Conservation (phyloP, 805 yeast species). For the Candida sonorensis region DNA sequence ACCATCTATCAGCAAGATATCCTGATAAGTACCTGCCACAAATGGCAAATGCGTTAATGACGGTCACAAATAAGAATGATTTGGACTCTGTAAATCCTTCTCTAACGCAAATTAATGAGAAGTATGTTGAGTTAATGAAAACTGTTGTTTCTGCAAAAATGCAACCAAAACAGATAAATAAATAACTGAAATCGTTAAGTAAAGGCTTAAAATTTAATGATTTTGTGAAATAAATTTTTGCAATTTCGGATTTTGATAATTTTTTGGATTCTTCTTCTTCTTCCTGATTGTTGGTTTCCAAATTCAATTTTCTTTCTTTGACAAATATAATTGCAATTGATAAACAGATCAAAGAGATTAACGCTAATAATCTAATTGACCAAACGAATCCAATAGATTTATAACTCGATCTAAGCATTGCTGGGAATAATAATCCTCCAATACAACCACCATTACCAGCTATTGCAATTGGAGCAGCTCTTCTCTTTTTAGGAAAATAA, state of each 20-base stretch:
- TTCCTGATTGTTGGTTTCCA: too few species aligned
- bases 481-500: slow-evolving; percentile 45
- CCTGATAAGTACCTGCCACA: slow-evolving; percentile 24
- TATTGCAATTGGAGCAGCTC: slow-evolving; percentile 47
- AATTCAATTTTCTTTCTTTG: slow-evolving; percentile 28
- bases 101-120: slow-evolving; percentile 42
- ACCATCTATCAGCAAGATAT: slow-evolving; percentile 20
- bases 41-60: slow-evolving; percentile 36
- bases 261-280: too few species aligned
- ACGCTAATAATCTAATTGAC: slow-evolving; percentile 47
- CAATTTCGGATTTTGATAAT: slow-evolving; percentile 3
- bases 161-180: slow-evolving; percentile 36
- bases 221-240: slow-evolving; percentile 6
- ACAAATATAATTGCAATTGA: slow-evolving; percentile 24
- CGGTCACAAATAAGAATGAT: slow-evolving; percentile 39
- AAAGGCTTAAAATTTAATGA: slow-evolving; percentile 31
- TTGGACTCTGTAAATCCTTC: slow-evolving; percentile 34
- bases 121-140: slow-evolving; percentile 37
- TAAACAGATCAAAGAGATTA: slow-evolving; percentile 27
- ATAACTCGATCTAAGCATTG: slow-evolving; percentile 42
- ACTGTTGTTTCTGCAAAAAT: slow-evolving; percentile 40
- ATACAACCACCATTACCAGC: slow-evolving; percentile 47
- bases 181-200: slow-evolving; percentile 33
- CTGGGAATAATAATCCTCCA: slow-evolving; percentile 46
- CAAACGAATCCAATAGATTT: slow-evolving; percentile 43